phyloP scores from a whole-genome alignment of 257 asterid species.

The Linderniella brevidens region DNA sequence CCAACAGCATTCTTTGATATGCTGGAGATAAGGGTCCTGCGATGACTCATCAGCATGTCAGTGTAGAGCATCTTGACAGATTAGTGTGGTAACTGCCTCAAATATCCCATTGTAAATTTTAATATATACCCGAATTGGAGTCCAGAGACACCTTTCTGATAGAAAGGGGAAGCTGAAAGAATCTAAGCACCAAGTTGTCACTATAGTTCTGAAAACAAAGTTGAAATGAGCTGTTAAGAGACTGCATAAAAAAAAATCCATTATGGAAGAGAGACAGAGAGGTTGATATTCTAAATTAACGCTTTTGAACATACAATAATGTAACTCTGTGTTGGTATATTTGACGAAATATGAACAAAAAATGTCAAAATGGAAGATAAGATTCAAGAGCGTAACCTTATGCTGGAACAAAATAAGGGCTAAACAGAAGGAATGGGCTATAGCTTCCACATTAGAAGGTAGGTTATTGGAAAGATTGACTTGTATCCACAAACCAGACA shows the following conservation, averaged over 20 bases:
- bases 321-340: too few relatives aligned
- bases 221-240: constrained; percentile 7
- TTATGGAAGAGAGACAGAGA: too few relatives aligned
- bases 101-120: constrained; percentile 2
- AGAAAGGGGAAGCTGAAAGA: constrained; percentile 74
- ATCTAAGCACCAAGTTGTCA: constrained; percentile 33
- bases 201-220: constrained; percentile 41
- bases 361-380: neutral
- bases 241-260: too few relatives aligned
- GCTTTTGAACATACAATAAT: too few relatives aligned
- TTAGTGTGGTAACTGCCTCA: constrained; percentile 5
- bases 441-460: constrained; percentile 85
- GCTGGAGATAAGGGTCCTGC: constrained; percentile 59
- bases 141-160: constrained; percentile 59
- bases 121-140: constrained; percentile 33
- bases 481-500: constrained; percentile 81
- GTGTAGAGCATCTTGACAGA: too few relatives aligned
- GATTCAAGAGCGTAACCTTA: constrained; percentile 33
- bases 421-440: constrained; percentile 84
- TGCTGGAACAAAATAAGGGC: constrained; percentile 46
- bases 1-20: constrained; percentile 60
- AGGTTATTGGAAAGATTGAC: constrained; percentile 58
- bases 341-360: neutral
- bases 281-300: too few relatives aligned
- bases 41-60: constrained; percentile 4